Evolutionary conservation across 202 grass and related monocot species (phyloP).

Genomic region (Zizania palustris): DNA sequence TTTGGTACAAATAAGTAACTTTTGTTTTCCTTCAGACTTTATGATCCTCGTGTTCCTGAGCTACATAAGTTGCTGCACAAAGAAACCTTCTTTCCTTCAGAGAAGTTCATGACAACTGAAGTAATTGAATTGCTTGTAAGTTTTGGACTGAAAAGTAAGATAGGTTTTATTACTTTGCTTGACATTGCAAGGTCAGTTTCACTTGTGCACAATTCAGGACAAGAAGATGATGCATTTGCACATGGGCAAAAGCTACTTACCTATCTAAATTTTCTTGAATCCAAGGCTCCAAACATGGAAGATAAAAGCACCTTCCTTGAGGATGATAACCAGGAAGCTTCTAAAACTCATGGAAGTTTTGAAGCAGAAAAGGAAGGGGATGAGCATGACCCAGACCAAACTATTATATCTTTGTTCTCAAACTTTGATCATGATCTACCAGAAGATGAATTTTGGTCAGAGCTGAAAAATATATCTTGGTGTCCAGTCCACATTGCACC

Average conservation of each 20-base stretch:
- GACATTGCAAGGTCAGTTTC: conserved; percentile 88
- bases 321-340: conserved; percentile 40
- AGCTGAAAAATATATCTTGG: conserved; percentile 84
- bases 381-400: conserved; percentile 42
- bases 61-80: conserved; percentile 81
- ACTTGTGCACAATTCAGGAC: conserved; percentile 63
- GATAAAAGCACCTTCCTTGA: conserved; percentile 30
- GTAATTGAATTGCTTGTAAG: conserved; percentile 73
- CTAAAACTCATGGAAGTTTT: conserved; percentile 43
- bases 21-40: conserved; percentile 70
- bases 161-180: conserved; percentile 81
- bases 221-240: conserved; percentile 46
- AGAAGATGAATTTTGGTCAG: conserved; percentile 92
- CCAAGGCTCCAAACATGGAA: conserved; percentile 57
- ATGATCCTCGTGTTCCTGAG: conserved; percentile 90
- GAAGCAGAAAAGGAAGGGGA: conserved; percentile 52
- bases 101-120: conserved; percentile 64
- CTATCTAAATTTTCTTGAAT: conserved; percentile 75
- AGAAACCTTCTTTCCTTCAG: conserved; percentile 95
- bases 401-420: conserved; percentile 57
- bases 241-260: conserved; percentile 66
- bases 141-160: conserved; percentile 84
- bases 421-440: conserved; percentile 77
- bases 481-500: conserved; percentile 78
- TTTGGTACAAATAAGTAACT: conserved; percentile 39